Evolutionary conservation across 441 rosid species (phyloP).

Genomic region (Isatis lusitanica): DNA sequence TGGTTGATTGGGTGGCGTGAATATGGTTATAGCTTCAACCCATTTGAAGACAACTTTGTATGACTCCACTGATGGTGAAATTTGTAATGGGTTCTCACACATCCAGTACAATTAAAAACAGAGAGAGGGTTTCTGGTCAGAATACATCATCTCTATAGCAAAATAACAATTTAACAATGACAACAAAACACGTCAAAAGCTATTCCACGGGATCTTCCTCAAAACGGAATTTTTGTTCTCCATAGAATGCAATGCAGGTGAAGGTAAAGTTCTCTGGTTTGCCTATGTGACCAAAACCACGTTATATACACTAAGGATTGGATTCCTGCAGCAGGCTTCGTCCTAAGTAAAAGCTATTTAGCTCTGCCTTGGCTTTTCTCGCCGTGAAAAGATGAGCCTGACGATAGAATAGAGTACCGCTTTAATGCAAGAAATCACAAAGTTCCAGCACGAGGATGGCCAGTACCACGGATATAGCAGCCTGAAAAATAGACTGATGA

Average conservation of each 20-base stretch:
- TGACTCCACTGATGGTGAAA: not conserved
- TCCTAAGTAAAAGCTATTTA: conserved; percentile 15
- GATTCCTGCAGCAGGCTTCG: conserved; percentile 26
- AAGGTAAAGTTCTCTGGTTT: conserved; percentile 17
- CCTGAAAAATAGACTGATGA: conserved; percentile 89
- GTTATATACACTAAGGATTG: conserved; percentile 28
- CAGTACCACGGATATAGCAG: conserved; percentile 97
- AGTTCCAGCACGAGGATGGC: conserved; percentile 99
- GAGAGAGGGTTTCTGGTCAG: not conserved
- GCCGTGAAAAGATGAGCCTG: conserved; percentile 53
- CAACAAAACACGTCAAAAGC: conserved; percentile 24
- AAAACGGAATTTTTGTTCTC: conserved; percentile 16
- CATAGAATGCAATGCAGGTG: conserved; percentile 16
- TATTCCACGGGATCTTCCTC: conserved; percentile 20
- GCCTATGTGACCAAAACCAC: conserved; percentile 14
- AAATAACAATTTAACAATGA: conserved; percentile 19
- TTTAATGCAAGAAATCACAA: conserved; percentile 66
- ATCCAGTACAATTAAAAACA: not conserved
- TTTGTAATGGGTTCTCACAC: not conserved
- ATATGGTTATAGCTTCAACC: not conserved
- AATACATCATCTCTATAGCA: conserved; percentile 19
- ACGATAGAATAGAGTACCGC: conserved; percentile 56
- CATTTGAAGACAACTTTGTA: not conserved
- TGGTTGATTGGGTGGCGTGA: not conserved
- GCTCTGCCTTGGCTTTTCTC: conserved; percentile 52